These are phyloP conservation scores for Talaromyces stipitatus DNA, from an alignment of 495 filamentous ascomycete genomes.

Conservation along the genomic window DNA sequence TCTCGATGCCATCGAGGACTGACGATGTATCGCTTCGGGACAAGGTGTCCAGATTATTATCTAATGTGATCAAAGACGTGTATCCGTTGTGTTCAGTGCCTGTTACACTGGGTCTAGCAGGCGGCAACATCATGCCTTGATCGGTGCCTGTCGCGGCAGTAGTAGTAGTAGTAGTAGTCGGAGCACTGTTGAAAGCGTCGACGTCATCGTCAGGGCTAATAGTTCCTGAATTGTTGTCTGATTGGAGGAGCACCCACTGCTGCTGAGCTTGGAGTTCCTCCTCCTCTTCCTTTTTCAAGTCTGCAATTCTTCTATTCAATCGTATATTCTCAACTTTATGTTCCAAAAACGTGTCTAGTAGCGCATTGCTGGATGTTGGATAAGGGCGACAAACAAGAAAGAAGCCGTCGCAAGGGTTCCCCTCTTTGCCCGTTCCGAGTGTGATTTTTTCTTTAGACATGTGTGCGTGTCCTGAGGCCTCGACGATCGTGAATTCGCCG, in stretches of 20 bases:
- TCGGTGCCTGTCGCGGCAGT: slow-evolving; percentile 29
- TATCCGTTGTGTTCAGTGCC: slow-evolving; percentile 54
- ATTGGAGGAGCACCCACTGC: slow-evolving; percentile 32
- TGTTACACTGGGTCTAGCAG: slow-evolving; percentile 52
- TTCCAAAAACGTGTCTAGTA: slow-evolving; percentile 90
- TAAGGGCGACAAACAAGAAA: slow-evolving; percentile 94
- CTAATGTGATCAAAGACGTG: neutral
- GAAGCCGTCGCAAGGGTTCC: slow-evolving; percentile 51
- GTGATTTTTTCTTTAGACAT: slow-evolving; percentile 55
- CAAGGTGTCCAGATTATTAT: neutral
- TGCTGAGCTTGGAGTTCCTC: slow-evolving; percentile 57
- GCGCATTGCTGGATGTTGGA: slow-evolving; percentile 73
- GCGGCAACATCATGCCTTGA: slow-evolving; percentile 57
- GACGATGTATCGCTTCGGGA: slow-evolving; percentile 23
- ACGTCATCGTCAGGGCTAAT: slow-evolving; percentile 43
- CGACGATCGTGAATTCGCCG: slow-evolving; percentile 69
- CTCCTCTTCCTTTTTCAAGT: slow-evolving; percentile 77
- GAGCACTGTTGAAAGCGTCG: neutral
- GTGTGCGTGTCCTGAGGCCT: slow-evolving; percentile 88
- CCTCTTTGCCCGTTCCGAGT: slow-evolving; percentile 40
- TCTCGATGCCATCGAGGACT: slow-evolving; percentile 84
- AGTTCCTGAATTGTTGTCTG: slow-evolving; percentile 22
- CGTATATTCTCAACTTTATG: slow-evolving; percentile 98
- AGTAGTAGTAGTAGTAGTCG: slow-evolving; percentile 17
- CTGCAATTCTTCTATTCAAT: slow-evolving; percentile 71